Conservation (phyloP, 306 rosid species). For the Cucurbita moschata region DNA sequence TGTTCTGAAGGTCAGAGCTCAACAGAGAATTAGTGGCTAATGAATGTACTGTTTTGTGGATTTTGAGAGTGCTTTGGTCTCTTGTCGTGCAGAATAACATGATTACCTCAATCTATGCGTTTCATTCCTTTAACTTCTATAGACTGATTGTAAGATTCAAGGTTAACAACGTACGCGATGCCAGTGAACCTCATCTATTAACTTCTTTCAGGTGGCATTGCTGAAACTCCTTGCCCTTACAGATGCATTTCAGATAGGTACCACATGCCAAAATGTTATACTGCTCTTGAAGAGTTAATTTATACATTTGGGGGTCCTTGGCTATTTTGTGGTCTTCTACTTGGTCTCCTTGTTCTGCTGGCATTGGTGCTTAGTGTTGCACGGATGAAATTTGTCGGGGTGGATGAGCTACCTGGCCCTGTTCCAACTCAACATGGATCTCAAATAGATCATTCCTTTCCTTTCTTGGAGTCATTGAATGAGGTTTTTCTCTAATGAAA, state of each 20-base stretch:
- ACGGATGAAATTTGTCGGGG: conserved; percentile 87
- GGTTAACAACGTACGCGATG: neutral
- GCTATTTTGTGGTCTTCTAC: conserved; percentile 78
- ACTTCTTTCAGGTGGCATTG: conserved; percentile 59
- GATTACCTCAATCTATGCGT: neutral
- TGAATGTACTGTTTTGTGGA: neutral
- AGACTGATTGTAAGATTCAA: neutral
- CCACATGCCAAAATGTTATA: conserved; percentile 91
- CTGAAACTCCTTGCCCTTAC: conserved; percentile 82
- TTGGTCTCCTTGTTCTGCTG: conserved; percentile 66
- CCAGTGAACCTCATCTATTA: neutral
- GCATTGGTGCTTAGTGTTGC: conserved; percentile 95
- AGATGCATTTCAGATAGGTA: conserved; percentile 86
- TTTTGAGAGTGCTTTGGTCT: neutral
- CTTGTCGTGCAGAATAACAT: neutral
- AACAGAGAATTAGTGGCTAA: neutral
- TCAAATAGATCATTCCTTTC: conserved; percentile 96
- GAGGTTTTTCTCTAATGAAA: conserved; percentile 45
- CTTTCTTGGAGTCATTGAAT: conserved; percentile 86
- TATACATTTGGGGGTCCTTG: conserved; percentile 98
- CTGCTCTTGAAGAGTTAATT: conserved; percentile 91
- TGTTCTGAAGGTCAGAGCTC: too few relatives aligned
- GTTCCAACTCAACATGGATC: conserved; percentile 94
- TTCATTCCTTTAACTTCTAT: neutral
- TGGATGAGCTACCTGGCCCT: conserved; percentile 85